Conservation (phyloP, 129 eudicot species). For the Arctium lappa region DNA sequence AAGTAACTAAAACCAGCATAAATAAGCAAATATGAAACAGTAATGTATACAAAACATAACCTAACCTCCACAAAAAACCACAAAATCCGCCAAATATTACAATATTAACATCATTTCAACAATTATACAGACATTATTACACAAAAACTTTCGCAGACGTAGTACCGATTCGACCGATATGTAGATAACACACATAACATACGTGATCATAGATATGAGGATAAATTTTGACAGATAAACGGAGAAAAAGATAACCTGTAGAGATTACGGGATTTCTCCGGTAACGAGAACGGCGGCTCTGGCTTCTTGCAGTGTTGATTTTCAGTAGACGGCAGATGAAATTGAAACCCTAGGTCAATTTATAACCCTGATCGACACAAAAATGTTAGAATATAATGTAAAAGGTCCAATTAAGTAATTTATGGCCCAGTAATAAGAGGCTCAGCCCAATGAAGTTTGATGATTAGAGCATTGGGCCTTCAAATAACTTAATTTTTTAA, state of each 20-base stretch:
- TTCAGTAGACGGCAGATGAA: slow-evolving; percentile 13
- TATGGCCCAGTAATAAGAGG: neutral
- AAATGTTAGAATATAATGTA: neutral
- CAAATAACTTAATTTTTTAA: neutral
- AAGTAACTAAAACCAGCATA: neutral
- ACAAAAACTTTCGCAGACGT: neutral
- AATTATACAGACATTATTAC: neutral
- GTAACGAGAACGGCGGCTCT: slow-evolving; percentile 25
- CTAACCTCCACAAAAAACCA: neutral
- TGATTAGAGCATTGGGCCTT: neutral
- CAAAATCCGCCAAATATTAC: neutral
- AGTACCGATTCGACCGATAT: neutral
- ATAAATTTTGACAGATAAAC: neutral
- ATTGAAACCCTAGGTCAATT: slow-evolving; percentile 31
- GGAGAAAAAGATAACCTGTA: slow-evolving; percentile 9
- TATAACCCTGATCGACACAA: slow-evolving; percentile 16
- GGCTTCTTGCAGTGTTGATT: slow-evolving; percentile 1
- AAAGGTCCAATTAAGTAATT: neutral
- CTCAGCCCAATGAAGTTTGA: neutral
- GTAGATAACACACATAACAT: neutral
- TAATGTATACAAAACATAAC: neutral
- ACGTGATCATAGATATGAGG: neutral
- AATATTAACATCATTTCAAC: neutral
- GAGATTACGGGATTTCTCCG: slow-evolving; percentile 9
- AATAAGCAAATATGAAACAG: neutral